These are phyloP conservation scores for Stephania cephalantha DNA, from an alignment of 164 flowering plant species.

Conservation along the genomic window DNA sequence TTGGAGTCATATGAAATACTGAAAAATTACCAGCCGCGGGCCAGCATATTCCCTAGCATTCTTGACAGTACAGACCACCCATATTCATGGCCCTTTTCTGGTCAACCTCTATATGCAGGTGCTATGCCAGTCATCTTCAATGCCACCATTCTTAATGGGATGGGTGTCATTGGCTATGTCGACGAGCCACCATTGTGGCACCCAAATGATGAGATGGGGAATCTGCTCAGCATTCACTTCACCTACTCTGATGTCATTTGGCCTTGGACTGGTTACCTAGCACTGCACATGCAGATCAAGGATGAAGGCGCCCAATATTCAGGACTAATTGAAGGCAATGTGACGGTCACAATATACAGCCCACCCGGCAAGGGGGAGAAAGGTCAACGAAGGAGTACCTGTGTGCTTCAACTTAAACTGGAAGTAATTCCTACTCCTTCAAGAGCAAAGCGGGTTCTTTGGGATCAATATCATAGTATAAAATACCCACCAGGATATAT, in stretches of 20 bases:
- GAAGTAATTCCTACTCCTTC: constrained; percentile 86
- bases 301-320: constrained; percentile 87
- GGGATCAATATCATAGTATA: constrained; percentile 98
- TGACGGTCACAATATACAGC: constrained; percentile 67
- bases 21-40: constrained; percentile 79
- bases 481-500: constrained; percentile 99
- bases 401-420: constrained; percentile 76
- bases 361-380: constrained; percentile 75
- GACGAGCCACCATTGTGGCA: constrained; percentile 79
- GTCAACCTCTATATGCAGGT: constrained; percentile 96
- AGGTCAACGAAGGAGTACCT: constrained; percentile 41
- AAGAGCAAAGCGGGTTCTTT: constrained; percentile 67
- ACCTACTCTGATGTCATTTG: constrained; percentile 83
- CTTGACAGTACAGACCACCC: constrained; percentile 91
- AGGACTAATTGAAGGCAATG: constrained; percentile 89
- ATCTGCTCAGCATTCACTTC: constrained; percentile 81
- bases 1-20: constrained; percentile 87
- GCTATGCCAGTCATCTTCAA: constrained; percentile 99
- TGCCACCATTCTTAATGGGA: constrained; percentile 89
- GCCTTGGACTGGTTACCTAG: constrained; percentile 99
- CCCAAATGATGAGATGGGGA: constrained; percentile 76
- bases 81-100: constrained; percentile 98
- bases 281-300: constrained; percentile 93
- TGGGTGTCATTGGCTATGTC: constrained; percentile 93
- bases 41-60: constrained; percentile 86